These are phyloP conservation scores for Coniophora puteana DNA, from an alignment of 1,284 basidiomycete genomes.

Conservation along the genomic window DNA sequence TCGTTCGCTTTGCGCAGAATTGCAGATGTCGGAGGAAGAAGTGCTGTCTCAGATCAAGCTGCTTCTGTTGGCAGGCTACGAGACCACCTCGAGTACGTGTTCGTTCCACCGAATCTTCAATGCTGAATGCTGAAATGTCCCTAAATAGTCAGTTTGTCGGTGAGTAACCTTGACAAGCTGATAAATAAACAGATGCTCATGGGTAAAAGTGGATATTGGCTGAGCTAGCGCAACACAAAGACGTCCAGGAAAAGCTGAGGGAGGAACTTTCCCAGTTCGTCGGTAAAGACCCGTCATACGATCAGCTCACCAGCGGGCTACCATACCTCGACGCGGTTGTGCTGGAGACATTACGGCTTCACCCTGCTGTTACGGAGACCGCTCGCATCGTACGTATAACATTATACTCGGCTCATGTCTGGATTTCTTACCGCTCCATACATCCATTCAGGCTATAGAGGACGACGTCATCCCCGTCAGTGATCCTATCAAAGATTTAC, in stretches of 20 bases:
- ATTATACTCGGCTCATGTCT: conserved; percentile 9
- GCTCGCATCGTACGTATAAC: conserved; percentile 23
- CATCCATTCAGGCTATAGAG: conserved; percentile 39
- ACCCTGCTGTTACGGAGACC: conserved; percentile 9
- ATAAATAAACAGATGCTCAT: not conserved
- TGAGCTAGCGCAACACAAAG: conserved; percentile 15
- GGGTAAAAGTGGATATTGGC: conserved; percentile 19
- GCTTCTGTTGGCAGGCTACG: conserved; percentile 38
- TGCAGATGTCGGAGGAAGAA: conserved; percentile 42
- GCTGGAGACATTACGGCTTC: conserved; percentile 19
- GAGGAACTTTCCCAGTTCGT: conserved; percentile 35
- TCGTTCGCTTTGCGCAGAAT: conserved; percentile 34
- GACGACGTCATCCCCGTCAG: conserved; percentile 52
- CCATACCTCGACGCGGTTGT: conserved; percentile 34
- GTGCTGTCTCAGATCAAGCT: conserved; percentile 48
- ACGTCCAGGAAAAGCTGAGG: conserved; percentile 36
- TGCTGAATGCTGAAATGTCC: too few species aligned
- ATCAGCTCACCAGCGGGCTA: conserved; percentile 28
- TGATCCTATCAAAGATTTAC: conserved; percentile 27
- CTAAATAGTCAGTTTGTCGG: conserved; percentile 18
- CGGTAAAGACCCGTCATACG: conserved; percentile 28
- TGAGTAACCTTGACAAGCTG: conserved; percentile 5
- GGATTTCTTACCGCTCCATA: too few species aligned
- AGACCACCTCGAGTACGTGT: conserved; percentile 39
- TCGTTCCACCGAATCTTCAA: not conserved